phyloP scores from a whole-genome alignment of 345 rosid species.

The Hirschfeldia incana region DNA sequence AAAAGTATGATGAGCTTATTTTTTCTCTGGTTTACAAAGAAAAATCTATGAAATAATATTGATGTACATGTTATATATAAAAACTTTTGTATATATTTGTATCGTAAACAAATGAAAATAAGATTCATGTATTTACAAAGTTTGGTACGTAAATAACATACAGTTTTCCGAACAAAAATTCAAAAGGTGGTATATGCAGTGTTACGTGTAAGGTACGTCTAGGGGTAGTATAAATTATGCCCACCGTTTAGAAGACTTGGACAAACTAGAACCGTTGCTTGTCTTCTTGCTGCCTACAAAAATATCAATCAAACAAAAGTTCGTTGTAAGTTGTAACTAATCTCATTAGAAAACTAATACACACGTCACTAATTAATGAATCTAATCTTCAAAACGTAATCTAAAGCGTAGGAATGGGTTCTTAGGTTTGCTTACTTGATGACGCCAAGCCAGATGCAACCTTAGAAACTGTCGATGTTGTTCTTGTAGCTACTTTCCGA shows the following conservation, averaged over 20 bases:
- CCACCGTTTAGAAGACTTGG: conserved; percentile 54
- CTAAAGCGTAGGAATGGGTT: neutral
- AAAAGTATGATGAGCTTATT: too few species aligned
- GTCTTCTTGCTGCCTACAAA: conserved; percentile 51
- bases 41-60: too few species aligned
- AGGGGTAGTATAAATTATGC: conserved; percentile 27
- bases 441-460: conserved; percentile 43
- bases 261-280: conserved; percentile 29
- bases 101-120: too few species aligned
- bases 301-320: neutral
- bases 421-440: conserved; percentile 38
- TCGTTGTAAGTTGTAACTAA: neutral
- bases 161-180: neutral
- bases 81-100: too few species aligned
- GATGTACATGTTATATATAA: too few species aligned
- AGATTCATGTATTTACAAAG: too few species aligned
- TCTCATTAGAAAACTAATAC: neutral
- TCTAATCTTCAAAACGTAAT: neutral
- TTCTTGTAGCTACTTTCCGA: conserved; percentile 34
- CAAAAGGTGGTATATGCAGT: conserved; percentile 25
- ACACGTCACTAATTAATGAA: neutral
- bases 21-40: too few species aligned
- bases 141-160: neutral
- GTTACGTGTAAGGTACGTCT: conserved; percentile 25
- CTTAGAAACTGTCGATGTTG: conserved; percentile 44